Percentiles rank a stretch among this genome's conserved stretches.
Conservation (phyloP, 805 yeast genomes). For the Cyberlindnera veronae region DNA sequence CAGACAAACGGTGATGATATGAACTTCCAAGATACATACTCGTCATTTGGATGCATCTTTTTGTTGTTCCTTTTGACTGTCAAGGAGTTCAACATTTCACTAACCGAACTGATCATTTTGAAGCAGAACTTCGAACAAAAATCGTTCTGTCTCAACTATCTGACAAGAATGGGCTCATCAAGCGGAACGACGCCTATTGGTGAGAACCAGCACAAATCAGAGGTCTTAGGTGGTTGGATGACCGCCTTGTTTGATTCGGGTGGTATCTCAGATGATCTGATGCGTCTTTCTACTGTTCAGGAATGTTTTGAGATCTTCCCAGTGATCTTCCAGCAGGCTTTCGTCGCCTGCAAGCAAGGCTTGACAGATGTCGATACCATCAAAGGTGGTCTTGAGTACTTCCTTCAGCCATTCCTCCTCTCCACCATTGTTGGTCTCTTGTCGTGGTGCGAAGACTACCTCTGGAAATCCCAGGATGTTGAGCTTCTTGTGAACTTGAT, state of each 20-base stretch:
- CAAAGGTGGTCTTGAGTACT: slow-evolving; percentile 80
- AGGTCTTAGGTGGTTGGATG: slow-evolving; percentile 66
- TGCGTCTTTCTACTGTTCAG: slow-evolving; percentile 60
- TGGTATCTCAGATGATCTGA: slow-evolving; percentile 82
- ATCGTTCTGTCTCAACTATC: slow-evolving; percentile 32
- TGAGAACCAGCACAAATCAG: slow-evolving; percentile 23
- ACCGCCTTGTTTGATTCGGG: slow-evolving; percentile 75
- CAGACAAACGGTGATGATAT: slow-evolving; percentile 41
- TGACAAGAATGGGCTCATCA: slow-evolving; percentile 28
- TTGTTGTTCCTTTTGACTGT: slow-evolving; percentile 41
- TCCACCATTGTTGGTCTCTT: slow-evolving; percentile 52
- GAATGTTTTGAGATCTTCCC: slow-evolving; percentile 73
- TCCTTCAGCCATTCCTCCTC: slow-evolving; percentile 74
- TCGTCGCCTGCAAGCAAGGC: slow-evolving; percentile 54
- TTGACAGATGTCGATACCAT: slow-evolving; percentile 57
- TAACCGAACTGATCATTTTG: slow-evolving; percentile 27
- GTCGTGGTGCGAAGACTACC: slow-evolving; percentile 44
- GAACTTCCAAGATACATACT: slow-evolving; percentile 61
- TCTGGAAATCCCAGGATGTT: slow-evolving; percentile 32
- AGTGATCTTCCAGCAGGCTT: slow-evolving; percentile 66
- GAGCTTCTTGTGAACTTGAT: slow-evolving; percentile 37
- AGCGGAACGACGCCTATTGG: slow-evolving; percentile 26
- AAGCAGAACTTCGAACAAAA: slow-evolving; percentile 14
- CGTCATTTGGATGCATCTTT: slow-evolving; percentile 63
- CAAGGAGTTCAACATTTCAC: slow-evolving; percentile 35